These are phyloP conservation scores for Stentor coeruleus DNA, from an alignment of 73 alveolate species.

Conservation along the genomic window DNA sequence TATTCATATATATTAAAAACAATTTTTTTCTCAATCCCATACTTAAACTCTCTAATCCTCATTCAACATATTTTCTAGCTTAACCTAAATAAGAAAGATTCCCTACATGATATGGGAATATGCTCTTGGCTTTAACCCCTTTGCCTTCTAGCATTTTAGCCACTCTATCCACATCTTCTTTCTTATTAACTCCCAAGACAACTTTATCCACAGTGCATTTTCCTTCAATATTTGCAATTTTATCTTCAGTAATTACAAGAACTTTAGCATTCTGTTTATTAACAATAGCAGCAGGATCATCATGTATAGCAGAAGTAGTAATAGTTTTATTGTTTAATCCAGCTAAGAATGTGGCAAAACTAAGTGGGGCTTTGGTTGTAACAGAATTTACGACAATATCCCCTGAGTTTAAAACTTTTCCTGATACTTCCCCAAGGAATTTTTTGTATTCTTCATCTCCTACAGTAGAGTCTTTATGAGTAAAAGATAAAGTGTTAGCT, in stretches of 20 bases:
- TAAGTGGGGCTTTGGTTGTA: neutral
- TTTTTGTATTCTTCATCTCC: neutral
- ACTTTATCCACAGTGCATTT: neutral
- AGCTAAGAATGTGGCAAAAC: neutral
- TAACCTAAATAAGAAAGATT: neutral
- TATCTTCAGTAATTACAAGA: neutral
- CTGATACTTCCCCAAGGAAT: neutral
- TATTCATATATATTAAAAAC: too few species aligned
- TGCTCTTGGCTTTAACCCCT: constrained; percentile 5
- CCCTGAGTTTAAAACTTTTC: neutral
- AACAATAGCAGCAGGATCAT: neutral
- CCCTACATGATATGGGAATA: neutral
- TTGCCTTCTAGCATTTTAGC: constrained; percentile 3
- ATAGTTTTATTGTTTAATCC: neutral
- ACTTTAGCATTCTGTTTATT: constrained; percentile 9
- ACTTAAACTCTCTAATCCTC: neutral
- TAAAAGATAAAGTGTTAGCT: neutral
- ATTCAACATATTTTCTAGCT: neutral
- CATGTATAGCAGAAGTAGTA: neutral
- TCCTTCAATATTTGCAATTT: neutral
- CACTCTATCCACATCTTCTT: neutral
- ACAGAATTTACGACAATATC: neutral
- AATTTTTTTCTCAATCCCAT: neutral
- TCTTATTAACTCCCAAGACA: neutral
- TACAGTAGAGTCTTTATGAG: neutral